A percentile compares a stretch with the other conserved stretches of the same genome.
Conservation (phyloP, 208 protist species). For the Porcisia hertigi region DNA sequence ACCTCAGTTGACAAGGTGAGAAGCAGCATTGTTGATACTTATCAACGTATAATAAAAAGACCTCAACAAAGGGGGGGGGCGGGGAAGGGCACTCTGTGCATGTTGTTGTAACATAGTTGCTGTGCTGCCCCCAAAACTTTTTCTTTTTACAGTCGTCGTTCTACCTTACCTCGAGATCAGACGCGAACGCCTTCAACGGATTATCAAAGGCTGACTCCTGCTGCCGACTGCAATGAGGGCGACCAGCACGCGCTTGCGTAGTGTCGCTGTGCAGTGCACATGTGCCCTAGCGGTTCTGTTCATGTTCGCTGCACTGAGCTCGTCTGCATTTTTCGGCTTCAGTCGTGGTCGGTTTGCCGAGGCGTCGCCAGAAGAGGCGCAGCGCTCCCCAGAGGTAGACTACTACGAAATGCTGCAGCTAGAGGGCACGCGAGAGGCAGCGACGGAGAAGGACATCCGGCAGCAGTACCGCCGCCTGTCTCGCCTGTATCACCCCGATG, state of each 20-base stretch:
- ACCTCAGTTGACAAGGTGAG: no score
- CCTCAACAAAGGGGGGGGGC: background rate
- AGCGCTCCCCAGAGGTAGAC: constrained; percentile 50
- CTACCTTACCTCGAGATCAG: no score
- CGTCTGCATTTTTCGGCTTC: constrained; percentile 18
- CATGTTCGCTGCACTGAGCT: constrained; percentile 8
- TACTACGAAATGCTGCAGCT: constrained; percentile 81
- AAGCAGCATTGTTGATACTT: no score
- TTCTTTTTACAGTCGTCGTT: background rate
- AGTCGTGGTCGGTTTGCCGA: background rate
- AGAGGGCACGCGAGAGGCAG: constrained; percentile 48
- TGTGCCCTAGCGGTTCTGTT: constrained; percentile 13
- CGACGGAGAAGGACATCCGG: constrained; percentile 86
- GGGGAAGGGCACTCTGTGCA: background rate
- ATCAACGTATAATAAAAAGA: no score
- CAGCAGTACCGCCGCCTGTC: constrained; percentile 74
- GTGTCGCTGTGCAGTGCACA: background rate
- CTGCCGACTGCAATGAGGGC: background rate
- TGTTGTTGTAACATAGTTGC: background rate
- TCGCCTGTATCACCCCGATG: constrained; percentile 82
- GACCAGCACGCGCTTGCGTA: background rate
- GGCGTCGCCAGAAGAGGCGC: background rate
- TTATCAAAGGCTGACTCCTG: background rate
- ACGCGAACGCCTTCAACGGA: no score
- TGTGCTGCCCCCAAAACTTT: background rate